Evolutionary conservation across 495 filamentous ascomycete species (phyloP).

Genomic region (Coniosporium apollinis): DNA sequence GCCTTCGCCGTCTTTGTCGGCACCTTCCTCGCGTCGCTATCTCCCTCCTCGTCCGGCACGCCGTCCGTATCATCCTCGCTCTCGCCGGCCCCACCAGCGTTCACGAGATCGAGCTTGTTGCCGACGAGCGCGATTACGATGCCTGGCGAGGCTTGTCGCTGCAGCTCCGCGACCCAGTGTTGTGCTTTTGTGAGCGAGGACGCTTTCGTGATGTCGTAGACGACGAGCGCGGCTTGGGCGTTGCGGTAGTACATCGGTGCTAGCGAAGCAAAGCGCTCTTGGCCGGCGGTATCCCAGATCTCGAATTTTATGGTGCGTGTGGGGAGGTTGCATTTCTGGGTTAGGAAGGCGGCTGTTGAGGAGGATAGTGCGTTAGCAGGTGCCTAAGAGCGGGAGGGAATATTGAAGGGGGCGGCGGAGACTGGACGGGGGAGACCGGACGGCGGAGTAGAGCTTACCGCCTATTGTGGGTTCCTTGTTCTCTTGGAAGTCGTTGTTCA

Average conservation of each 20-base stretch:
- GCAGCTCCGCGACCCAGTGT: conserved; percentile 96
- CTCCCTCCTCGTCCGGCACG: conserved; percentile 31
- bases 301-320: conserved; percentile 98
- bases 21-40: conserved; percentile 70
- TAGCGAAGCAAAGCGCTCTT: conserved; percentile 92
- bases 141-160: conserved; percentile 91
- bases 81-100: conserved; percentile 22
- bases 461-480: conserved; percentile 99
- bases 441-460: conserved; percentile 62
- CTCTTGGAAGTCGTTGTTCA: conserved; percentile 99
- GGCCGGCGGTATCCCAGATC: conserved; percentile 98
- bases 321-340: conserved; percentile 94
- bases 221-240: conserved; percentile 92
- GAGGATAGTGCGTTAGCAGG: conserved; percentile 1
- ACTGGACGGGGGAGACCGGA: no score
- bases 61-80: conserved; percentile 26
- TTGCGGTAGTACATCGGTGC: conserved; percentile 99
- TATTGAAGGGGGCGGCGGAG: no score
- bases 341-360: conserved; percentile 76
- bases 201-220: conserved; percentile 96
- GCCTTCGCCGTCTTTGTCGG: conserved; percentile 72
- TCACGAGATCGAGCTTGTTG: conserved; percentile 86
- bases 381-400: neutral
- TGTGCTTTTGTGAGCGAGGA: conserved; percentile 90
- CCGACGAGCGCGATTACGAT: conserved; percentile 96